Base-by-base conservation (phyloP, 768 basidiomycete species). In the Daedalea quercina region DNA sequence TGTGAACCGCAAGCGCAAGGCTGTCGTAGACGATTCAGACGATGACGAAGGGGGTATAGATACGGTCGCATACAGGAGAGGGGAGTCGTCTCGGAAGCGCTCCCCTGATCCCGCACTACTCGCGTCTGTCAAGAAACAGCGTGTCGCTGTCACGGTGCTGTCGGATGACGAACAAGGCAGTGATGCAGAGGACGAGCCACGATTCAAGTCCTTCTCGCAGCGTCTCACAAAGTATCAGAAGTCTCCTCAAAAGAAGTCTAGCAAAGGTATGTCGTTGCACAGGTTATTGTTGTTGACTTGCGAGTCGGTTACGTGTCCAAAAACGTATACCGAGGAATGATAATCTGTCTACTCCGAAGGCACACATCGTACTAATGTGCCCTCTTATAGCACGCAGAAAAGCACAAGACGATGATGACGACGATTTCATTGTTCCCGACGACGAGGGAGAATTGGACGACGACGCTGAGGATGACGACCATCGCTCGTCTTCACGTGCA, bases 341-440 rank as follows among this genome's bases (percentile, higher is more conserved):
- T n/a, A n/a, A n/a, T n/a, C n/a, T n/a, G n/a, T n/a, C n/a, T n/a
- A n/a, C n/a, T n/a, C n/a, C n/a, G n/a, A n/a, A n/a, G n/a, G n/a
- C n/a, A n/a, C n/a, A n/a, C n/a, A n/a, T n/a, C n/a, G n/a, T n/a
- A n/a, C n/a, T n/a, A n/a, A n/a, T 31, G 28, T 31, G 4, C 28
- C 11, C 11, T 4, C 4, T 11, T 11, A 31, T 31, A 50, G 40
- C 51, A 82, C 78, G 65, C 44, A 70, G 66, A 20, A 76, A 73
- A 58, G 63, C 73, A 1, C 71, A 65, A 47, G 55, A 61, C 28
- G 80, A 76, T 47, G 84, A 88, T 56, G 84, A 89, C 47, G 84
- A 77, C 57, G 80, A 88, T 54, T 90, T 91, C 61, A 77, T 89
- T 59, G 83, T 77, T 35, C 78, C 83, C 42, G 83, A 81, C 44